Conservation (phyloP, 352 stramenopile species). For the Phytopythium kandeliae region DNA sequence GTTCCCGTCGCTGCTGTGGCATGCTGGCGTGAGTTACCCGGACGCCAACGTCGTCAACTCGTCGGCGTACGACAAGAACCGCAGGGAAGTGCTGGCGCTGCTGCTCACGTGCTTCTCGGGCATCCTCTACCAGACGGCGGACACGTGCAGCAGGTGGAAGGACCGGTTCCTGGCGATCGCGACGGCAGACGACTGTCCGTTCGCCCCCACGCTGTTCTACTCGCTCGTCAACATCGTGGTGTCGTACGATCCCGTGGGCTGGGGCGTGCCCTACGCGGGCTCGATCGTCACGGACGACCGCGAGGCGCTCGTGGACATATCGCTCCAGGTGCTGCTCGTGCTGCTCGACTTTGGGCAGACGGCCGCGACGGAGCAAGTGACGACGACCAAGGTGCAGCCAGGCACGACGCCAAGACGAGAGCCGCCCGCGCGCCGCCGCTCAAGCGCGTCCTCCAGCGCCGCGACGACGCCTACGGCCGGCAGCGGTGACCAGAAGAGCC, state of each 20-base stretch:
- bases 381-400: conserved; percentile 47
- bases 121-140: conserved; percentile 92
- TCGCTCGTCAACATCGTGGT: conserved; percentile 95
- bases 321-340: conserved; percentile 91
- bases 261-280: conserved; percentile 84
- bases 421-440: conserved; percentile 19
- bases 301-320: conserved; percentile 89
- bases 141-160: conserved; percentile 88
- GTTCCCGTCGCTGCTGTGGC: conserved; percentile 77
- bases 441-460: conserved; percentile 14
- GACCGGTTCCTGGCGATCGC: conserved; percentile 91
- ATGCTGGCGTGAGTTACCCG: conserved; percentile 72
- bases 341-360: conserved; percentile 92
- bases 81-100: conserved; percentile 94
- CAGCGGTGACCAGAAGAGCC: conserved; percentile 16
- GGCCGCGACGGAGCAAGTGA: conserved; percentile 31
- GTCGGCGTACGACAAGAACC: conserved; percentile 89
- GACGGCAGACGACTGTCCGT: conserved; percentile 87
- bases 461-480: conserved; percentile 37
- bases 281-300: conserved; percentile 89
- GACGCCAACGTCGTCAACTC: conserved; percentile 69
- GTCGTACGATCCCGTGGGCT: conserved; percentile 90
- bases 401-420: conserved; percentile 21
- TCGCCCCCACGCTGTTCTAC: conserved; percentile 94
- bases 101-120: conserved; percentile 94